These are phyloP conservation scores for Suillus variegatus DNA, from an alignment of 768 basidiomycete species.

Conservation along the genomic window DNA sequence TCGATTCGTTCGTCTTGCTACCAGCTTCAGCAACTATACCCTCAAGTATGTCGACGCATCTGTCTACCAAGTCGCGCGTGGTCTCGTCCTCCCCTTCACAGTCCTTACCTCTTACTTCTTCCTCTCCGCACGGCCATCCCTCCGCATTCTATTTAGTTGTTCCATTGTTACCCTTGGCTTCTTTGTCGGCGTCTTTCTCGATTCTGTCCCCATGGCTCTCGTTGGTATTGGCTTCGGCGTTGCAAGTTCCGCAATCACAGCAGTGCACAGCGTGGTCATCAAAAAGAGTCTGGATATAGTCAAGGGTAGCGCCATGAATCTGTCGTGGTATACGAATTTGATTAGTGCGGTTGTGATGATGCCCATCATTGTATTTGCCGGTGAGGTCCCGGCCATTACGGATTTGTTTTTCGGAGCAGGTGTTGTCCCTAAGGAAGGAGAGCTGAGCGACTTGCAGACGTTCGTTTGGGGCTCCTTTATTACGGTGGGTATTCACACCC, in stretches of 20 bases:
- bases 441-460: slow-evolving; percentile 52
- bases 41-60: slow-evolving; percentile 94
- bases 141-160: slow-evolving; percentile 74
- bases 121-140: slow-evolving; percentile 74
- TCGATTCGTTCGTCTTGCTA: background rate
- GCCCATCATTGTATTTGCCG: slow-evolving; percentile 73
- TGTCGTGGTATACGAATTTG: slow-evolving; percentile 93
- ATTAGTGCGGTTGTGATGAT: slow-evolving; percentile 71
- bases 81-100: slow-evolving; percentile 91
- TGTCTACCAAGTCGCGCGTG: slow-evolving; percentile 94
- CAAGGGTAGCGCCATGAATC: slow-evolving; percentile 77
- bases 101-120: slow-evolving; percentile 83
- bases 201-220: slow-evolving; percentile 56
- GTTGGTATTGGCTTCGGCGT: slow-evolving; percentile 82
- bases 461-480: slow-evolving; percentile 80
- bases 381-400: slow-evolving; percentile 67
- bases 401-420: slow-evolving; percentile 58
- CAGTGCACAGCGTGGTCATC: slow-evolving; percentile 91
- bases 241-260: slow-evolving; percentile 81
- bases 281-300: slow-evolving; percentile 83
- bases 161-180: slow-evolving; percentile 88
- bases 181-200: slow-evolving; percentile 85
- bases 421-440: slow-evolving; percentile 36
- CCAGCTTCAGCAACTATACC: slow-evolving; percentile 85
- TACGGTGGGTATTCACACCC: slow-evolving; percentile 52